Base-by-base conservation (phyloP, 2,329 filamentous ascomycete species). In the Amauroascus niger region DNA sequence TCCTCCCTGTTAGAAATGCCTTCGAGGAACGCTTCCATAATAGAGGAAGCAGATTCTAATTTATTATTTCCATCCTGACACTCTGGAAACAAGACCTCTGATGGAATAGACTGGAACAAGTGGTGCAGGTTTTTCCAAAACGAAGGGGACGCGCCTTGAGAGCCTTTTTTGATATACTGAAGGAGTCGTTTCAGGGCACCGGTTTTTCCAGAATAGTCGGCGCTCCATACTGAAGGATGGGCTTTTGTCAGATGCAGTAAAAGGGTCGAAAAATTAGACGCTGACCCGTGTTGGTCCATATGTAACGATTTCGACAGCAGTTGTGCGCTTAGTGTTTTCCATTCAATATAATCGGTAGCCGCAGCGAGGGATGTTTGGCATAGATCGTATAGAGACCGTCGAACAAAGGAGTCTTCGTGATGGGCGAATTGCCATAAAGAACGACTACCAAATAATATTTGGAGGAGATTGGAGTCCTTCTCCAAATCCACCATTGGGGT, bases 161-260 rank as follows among this genome's bases (percentile, higher is more conserved):
- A 95, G 2, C 93, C 91, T 62, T 83, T 87, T 57, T 86, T 83
- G 6, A 97, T 73, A 60, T 94, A 93, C 7, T 81, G 74, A 48
- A 80, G 78, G 3, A 98, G 69, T 20, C 84, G 71, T 56, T 74
- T 79, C 56, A 70, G 76, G 55, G 68, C 78, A 6, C 76, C 65
- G 28, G 77, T 78, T 64, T 82, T 83, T 45, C 75, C 77, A 26
- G 69, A 74, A 65, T 83, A 83, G 52, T 80, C 73, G 4, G 75
- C 74, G 1, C 82, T 84, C 93, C 93, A 98, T 8, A 90, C 74
- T 14, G 81, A 76, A 0, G 88, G 83, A 47, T 83, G 77, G 11
- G 67, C 66, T 28, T 73, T 70, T 0, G 89, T 91, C 52, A 96
- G 69, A 9, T 76, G 73, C 8, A 81, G 74, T 48, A 97, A 67